Base-by-base conservation (phyloP, 2,329 filamentous ascomycete species). In the Graphium sp. region DNA sequence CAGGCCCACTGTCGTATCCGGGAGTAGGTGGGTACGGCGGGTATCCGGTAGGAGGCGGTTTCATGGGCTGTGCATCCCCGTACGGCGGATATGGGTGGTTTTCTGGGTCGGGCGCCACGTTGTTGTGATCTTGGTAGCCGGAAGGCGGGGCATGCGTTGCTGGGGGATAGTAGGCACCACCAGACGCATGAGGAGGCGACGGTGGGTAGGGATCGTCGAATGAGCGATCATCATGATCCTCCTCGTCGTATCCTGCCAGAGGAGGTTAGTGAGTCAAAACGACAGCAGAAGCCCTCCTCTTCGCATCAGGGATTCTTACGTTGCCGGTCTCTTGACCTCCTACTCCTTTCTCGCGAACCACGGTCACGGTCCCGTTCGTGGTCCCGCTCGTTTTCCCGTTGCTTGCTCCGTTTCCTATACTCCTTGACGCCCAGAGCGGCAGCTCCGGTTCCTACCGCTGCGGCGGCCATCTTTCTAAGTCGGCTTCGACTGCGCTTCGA, bases 391-490 rank as follows among this genome's bases (percentile, higher is more conserved):
- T 29, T 20, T 5, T 37, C 32, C 26, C 34, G 35, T 20, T 35
- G 33, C 32, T 32, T 38, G 17, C 34, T 28, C 17, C 26, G 32
- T 55, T 58, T 49, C 30, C 45, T 49, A 35, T 62, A 68, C 40
- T 71, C 66, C 42, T 73, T 74, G 32, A 75, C 57, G 1, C 70
- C 69, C 32, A 75, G 60, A 5, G 69, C 71, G 1, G 70, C 67
- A 5, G 71, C 71, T 6, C 66, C 68, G 4, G 61, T 61, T 5
- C 56, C 62, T n/a, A 60, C 52, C 5, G 60, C 62, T 2, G 62
- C 68, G 4, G 59, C 58, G 11, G 68, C 66, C 38, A 71, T 50
- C 29, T 72, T 54, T 24, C 66, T 55, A 13, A 73, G 43, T 30
- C 56, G 53, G 37, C 65, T 73, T 37, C 52, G 56, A 39, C 66